Percentiles rank a stretch among this genome's conserved stretches.
Evolutionary conservation across 306 rosid genomes (phyloP).

Genomic region (Carpinus viminea): DNA sequence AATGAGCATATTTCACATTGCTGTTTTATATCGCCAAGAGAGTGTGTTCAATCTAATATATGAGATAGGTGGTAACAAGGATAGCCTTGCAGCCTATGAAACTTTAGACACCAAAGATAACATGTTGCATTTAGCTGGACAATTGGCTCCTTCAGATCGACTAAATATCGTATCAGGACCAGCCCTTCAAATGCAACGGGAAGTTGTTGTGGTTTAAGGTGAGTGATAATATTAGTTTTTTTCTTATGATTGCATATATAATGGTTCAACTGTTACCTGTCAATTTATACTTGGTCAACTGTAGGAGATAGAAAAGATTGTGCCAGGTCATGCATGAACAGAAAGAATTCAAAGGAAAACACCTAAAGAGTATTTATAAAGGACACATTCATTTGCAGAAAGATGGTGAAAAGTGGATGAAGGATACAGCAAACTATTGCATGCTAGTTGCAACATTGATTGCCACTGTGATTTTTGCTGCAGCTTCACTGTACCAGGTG

Average conservation of each 20-base stretch:
- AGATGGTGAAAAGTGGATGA: conserved; percentile 2
- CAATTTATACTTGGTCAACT: no score
- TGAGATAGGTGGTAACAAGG: background rate
- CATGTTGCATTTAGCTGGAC: no score
- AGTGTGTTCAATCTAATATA: background rate
- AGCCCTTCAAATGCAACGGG: background rate
- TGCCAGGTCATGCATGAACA: background rate
- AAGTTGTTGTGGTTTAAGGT: background rate
- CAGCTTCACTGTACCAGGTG: no score
- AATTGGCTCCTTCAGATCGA: background rate
- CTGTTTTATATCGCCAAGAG: background rate
- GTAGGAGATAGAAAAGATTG: background rate
- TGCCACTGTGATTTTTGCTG: background rate
- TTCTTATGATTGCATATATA: no score
- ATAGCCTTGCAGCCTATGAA: background rate
- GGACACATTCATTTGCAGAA: background rate
- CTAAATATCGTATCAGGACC: background rate
- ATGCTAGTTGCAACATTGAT: conserved; percentile 1
- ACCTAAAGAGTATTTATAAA: background rate
- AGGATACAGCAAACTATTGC: background rate
- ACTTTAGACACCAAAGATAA: no score
- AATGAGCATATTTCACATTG: background rate
- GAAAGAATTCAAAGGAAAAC: background rate
- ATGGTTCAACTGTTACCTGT: no score
- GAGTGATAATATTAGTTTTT: background rate